Evolutionary conservation across 2,329 filamentous ascomycete genomes (phyloP).

Genomic region (Colletotrichum chrysophilum): DNA sequence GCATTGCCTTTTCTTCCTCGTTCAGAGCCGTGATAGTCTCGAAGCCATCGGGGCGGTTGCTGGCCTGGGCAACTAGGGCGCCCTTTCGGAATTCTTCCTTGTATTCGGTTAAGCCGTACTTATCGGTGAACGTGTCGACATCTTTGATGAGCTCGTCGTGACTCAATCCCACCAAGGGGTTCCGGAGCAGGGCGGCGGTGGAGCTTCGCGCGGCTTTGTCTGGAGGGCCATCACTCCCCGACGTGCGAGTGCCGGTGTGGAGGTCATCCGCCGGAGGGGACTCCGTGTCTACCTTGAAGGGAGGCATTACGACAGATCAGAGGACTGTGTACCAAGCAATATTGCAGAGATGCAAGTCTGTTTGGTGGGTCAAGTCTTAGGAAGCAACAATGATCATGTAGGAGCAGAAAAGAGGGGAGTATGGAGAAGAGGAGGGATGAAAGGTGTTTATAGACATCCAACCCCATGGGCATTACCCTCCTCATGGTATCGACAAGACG

Average conservation of each 20-base stretch:
- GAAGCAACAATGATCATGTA: background rate
- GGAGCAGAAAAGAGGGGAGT: background rate
- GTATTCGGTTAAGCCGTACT: slow-evolving; percentile 36
- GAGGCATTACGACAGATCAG: background rate
- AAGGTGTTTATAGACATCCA: background rate
- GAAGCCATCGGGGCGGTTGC: slow-evolving; percentile 35
- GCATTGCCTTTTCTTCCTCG: slow-evolving; percentile 32
- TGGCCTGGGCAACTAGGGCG: slow-evolving; percentile 54
- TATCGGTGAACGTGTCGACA: slow-evolving; percentile 39
- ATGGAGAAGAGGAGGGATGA: background rate
- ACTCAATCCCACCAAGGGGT: slow-evolving; percentile 34
- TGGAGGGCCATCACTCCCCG: background rate
- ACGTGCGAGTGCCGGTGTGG: background rate
- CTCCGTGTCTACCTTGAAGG: slow-evolving; percentile 4
- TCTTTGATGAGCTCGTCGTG: slow-evolving; percentile 35
- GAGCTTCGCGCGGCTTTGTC: slow-evolving; percentile 16
- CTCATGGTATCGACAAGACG: background rate
- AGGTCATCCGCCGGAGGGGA: background rate
- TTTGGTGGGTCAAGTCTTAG: background rate
- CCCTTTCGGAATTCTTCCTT: slow-evolving; percentile 55
- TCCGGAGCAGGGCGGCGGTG: slow-evolving; percentile 31
- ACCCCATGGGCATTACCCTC: background rate
- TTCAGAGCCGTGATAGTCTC: slow-evolving; percentile 30
- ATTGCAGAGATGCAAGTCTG: background rate
- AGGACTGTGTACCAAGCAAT: background rate